These are phyloP conservation scores for Biscogniauxia sp. DNA, from an alignment of 2,329 filamentous ascomycete genomes.

Conservation along the genomic window DNA sequence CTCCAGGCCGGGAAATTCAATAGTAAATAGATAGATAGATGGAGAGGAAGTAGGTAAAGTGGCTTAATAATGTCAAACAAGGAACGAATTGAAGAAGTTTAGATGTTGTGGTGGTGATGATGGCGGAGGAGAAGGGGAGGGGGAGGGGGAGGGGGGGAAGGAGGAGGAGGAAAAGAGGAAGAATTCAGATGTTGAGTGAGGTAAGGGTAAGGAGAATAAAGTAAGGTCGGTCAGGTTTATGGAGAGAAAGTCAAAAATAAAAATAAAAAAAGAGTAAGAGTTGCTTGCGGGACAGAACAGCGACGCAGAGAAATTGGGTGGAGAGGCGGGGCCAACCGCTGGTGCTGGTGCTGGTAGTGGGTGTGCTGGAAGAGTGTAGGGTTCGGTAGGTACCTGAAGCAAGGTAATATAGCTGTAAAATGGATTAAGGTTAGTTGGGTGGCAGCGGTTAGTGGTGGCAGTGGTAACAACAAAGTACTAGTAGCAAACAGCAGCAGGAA, in stretches of 20 bases:
- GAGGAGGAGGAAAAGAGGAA: constrained; percentile 12
- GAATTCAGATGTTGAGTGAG: constrained; percentile 9
- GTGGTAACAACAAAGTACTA: too few relatives aligned
- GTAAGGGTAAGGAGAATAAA: constrained; percentile 22
- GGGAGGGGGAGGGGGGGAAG: constrained; percentile 1
- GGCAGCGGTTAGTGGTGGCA: too few relatives aligned
- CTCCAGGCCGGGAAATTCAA: background rate
- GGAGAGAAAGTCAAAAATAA: constrained; percentile 14
- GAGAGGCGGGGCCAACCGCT: constrained; percentile 25
- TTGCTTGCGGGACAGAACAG: constrained; percentile 15
- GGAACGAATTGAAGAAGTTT: background rate
- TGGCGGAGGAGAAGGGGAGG: constrained; percentile 6
- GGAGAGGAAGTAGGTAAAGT: constrained; percentile 3
- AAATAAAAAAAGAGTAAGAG: constrained; percentile 17
- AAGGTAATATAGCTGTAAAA: too few relatives aligned
- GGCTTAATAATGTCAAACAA: background rate
- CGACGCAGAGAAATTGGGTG: constrained; percentile 25
- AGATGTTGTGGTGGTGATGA: background rate
- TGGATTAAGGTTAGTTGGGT: too few relatives aligned
- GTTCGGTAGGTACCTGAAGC: background rate
- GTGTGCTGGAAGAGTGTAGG: constrained; percentile 3
- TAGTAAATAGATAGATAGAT: background rate
- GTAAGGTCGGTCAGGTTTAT: constrained; percentile 2
- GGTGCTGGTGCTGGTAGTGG: background rate
- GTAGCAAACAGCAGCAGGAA: too few relatives aligned